Evolutionary conservation across 768 basidiomycete species (phyloP), one percentile per base, ranked within the genome.

Genomic region (Paxillus rubicundulus): DNA sequence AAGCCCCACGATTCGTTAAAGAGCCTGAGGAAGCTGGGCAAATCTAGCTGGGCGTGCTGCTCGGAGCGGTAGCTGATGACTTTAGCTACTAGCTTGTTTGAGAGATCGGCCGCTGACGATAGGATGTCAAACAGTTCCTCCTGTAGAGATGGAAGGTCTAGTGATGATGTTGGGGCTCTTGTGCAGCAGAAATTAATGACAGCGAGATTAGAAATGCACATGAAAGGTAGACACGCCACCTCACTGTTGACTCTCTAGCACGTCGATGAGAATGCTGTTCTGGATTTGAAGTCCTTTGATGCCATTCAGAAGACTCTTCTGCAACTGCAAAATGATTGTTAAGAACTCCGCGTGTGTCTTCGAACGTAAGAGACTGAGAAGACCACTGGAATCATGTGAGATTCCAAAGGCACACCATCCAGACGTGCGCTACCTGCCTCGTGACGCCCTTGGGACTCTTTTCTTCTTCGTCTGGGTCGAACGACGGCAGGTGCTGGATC

Each of bases 1-100:
- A 98, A 98, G 21, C 78, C 71, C 96, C 96, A 98, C 2, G 89
- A 85, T 59, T 82, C 79, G 49, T 87, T 85, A 76, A 95, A 96
- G 52, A 98, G 76, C 10, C 75, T 78, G 32, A 91, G 73, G 72
- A 98, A 98, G 41, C 86, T 82, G 4, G 77, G 71, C 32, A 98
- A 71, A 20, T 82, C 75, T 20, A 98, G 78, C 12, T 78, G 72
- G 0, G 88, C 78, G 66, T 96, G 91, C 57, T 87, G 84, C 56
- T 96, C 92, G 13, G 86, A 77, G 27, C 96, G 83, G 7, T 83
- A 73, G 38, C 80, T 74, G 37, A 98, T 71, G n/a, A 94, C 77
- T 65, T 87, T 89, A 17, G 92, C 87, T 2, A 82, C 82, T 24
- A 90, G 82, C 9, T 85, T 81, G 67, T 97, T 93, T 9, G 91